Conservation (phyloP, 2,329 filamentous ascomycete genomes). For the Penicillium sp. region DNA sequence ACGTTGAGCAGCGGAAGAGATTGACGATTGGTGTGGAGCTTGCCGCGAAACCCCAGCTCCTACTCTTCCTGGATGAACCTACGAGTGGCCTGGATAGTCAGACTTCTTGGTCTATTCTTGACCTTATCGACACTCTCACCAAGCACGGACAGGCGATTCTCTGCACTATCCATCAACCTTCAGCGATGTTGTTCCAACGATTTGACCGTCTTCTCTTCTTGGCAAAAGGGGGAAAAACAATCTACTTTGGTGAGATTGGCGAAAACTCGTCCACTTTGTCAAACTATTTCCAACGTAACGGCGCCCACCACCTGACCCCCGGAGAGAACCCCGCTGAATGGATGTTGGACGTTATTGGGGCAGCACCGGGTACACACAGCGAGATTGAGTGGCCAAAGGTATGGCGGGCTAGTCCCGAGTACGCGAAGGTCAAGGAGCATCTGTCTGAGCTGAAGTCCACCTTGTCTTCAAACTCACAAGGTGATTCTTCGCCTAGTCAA, state of each 20-base stretch:
- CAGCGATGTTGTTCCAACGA: background rate
- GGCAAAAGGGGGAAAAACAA: slow-evolving; percentile 60
- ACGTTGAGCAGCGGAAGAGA: slow-evolving; percentile 60
- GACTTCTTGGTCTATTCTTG: background rate
- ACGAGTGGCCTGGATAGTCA: background rate
- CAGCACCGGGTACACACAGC: slow-evolving; percentile 62
- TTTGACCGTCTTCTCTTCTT: slow-evolving; percentile 49
- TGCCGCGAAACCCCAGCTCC: background rate
- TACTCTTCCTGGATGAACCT: slow-evolving; percentile 2
- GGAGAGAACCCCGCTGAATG: slow-evolving; percentile 60
- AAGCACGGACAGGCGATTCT: slow-evolving; percentile 1
- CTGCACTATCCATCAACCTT: slow-evolving; percentile 2
- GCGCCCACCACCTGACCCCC: slow-evolving; percentile 37
- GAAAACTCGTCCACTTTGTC: slow-evolving; percentile 55
- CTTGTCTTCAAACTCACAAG: slow-evolving; percentile 48
- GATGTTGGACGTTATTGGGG: slow-evolving; percentile 59
- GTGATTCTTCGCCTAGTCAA: background rate
- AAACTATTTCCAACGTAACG: slow-evolving; percentile 61
- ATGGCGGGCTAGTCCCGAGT: slow-evolving; percentile 31
- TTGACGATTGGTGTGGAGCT: slow-evolving; percentile 4
- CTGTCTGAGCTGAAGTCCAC: slow-evolving; percentile 54
- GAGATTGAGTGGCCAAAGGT: slow-evolving; percentile 57
- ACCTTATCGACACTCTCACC: background rate
- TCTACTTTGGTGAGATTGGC: slow-evolving; percentile 66
- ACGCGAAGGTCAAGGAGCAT: background rate